Evolutionary conservation across 441 rosid species (phyloP).

Genomic region (Gossypium schwendimanii): DNA sequence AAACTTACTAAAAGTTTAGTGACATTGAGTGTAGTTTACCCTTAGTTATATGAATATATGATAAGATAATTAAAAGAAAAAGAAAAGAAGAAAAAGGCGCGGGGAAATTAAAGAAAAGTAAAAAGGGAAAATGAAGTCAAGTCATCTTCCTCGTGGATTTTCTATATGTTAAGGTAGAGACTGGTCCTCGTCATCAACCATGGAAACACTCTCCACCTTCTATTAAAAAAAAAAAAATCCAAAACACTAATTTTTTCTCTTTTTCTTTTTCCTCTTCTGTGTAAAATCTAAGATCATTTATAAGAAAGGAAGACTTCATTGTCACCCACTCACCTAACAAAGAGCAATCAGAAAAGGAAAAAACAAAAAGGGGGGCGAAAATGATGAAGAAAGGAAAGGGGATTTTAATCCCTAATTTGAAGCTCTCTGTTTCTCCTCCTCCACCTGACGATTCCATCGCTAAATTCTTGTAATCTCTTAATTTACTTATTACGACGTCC

Average conservation of each 20-base stretch:
- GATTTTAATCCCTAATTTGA: conserved; percentile 38
- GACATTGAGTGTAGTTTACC: too few species aligned
- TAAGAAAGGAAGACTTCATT: background rate
- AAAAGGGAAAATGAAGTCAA: background rate
- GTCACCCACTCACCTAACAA: background rate
- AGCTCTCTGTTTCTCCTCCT: conserved; percentile 55
- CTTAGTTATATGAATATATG: too few species aligned
- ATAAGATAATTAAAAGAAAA: background rate
- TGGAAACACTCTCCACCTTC: background rate
- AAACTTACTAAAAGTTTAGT: too few species aligned
- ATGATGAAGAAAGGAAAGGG: conserved; percentile 20
- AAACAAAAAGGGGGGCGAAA: background rate
- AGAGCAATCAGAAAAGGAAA: background rate
- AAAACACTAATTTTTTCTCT: background rate
- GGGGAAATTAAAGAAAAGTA: background rate
- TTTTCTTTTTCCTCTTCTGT: background rate
- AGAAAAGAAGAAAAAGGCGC: background rate
- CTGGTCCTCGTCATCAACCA: background rate
- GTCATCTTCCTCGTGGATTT: conserved; percentile 3
- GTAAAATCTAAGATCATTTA: background rate
- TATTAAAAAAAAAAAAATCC: background rate
- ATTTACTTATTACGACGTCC: background rate
- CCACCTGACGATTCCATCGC: conserved; percentile 48
- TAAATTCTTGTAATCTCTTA: conserved; percentile 52
- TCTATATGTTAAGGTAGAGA: background rate